A percentile compares a stretch with the other conserved stretches of the same genome.
Evolutionary conservation across 148 eudicot species (phyloP).

Genomic region (Hydrangea macrophylla): DNA sequence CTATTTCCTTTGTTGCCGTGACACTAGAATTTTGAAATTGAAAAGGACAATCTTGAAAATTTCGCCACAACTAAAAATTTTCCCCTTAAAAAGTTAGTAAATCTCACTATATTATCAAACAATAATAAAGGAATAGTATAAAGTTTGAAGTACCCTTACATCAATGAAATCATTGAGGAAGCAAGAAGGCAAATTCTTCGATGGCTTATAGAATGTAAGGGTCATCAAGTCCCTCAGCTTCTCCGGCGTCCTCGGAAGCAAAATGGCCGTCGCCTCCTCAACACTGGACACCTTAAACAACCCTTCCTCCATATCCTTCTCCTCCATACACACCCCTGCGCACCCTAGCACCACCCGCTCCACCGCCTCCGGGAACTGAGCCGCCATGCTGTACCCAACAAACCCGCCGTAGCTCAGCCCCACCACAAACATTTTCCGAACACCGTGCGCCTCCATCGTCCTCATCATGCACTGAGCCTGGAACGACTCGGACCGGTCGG

Average conservation of each 20-base stretch:
- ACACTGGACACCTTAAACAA: slow-evolving; percentile 39
- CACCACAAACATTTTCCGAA: slow-evolving; percentile 34
- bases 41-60: too few species aligned
- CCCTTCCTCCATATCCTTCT: slow-evolving; percentile 41
- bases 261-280: slow-evolving; percentile 38
- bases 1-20: too few species aligned
- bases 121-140: too few species aligned
- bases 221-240: slow-evolving; percentile 42
- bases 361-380: slow-evolving; percentile 38
- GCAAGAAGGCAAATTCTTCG: slow-evolving; percentile 38
- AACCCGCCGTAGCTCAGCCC: slow-evolving; percentile 69
- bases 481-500: slow-evolving; percentile 43
- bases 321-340: slow-evolving; percentile 53
- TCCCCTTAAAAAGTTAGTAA: neutral
- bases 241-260: slow-evolving; percentile 43
- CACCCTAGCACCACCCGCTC: slow-evolving; percentile 43
- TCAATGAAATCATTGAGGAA: slow-evolving; percentile 51
- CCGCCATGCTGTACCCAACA: slow-evolving; percentile 56
- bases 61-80: too few species aligned
- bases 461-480: slow-evolving; percentile 50
- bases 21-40: too few species aligned
- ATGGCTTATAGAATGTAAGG: slow-evolving; percentile 45
- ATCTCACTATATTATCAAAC: neutral
- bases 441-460: slow-evolving; percentile 28
- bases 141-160: slow-evolving; percentile 37